Evolutionary conservation across 2,329 filamentous ascomycete species (phyloP).

Genomic region (Macrophomina phaseolina): DNA sequence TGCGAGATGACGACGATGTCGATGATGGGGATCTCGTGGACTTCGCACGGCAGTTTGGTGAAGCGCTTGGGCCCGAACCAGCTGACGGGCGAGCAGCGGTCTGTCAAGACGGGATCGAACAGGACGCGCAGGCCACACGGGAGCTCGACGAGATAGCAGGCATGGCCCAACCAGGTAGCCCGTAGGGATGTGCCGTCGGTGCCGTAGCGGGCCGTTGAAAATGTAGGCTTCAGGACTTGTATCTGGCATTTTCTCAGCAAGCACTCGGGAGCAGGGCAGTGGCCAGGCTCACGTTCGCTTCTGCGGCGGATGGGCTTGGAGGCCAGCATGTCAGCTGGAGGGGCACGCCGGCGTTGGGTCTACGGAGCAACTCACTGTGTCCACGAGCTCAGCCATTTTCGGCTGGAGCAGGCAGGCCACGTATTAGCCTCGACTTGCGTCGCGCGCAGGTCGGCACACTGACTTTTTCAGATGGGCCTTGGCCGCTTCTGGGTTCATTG

Average conservation of each 20-base stretch:
- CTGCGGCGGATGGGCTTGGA: not conserved
- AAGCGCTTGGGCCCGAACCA: constrained; percentile 76
- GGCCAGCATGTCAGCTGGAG: not conserved
- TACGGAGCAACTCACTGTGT: not conserved
- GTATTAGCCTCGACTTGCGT: not conserved
- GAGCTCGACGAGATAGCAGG: constrained; percentile 92
- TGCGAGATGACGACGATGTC: constrained; percentile 82
- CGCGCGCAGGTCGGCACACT: not conserved
- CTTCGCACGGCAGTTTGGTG: constrained; percentile 75
- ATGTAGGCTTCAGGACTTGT: not conserved
- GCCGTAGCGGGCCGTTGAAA: not conserved
- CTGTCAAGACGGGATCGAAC: constrained; percentile 92
- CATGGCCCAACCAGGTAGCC: constrained; percentile 93
- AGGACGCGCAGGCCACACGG: constrained; percentile 83
- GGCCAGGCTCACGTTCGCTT: not conserved
- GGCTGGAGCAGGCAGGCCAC: not conserved
- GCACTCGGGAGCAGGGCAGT: not conserved
- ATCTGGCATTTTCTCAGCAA: not conserved
- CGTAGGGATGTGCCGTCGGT: constrained; percentile 66
- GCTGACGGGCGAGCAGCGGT: constrained; percentile 78
- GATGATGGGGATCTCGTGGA: constrained; percentile 76
- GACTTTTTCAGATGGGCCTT: constrained; percentile 1
- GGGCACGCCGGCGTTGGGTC: not conserved
- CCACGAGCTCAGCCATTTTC: not conserved
- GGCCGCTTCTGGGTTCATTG: not conserved